These are phyloP conservation scores for Gossypium trilobum DNA, from an alignment of 441 rosid species.

Conservation along the genomic window DNA sequence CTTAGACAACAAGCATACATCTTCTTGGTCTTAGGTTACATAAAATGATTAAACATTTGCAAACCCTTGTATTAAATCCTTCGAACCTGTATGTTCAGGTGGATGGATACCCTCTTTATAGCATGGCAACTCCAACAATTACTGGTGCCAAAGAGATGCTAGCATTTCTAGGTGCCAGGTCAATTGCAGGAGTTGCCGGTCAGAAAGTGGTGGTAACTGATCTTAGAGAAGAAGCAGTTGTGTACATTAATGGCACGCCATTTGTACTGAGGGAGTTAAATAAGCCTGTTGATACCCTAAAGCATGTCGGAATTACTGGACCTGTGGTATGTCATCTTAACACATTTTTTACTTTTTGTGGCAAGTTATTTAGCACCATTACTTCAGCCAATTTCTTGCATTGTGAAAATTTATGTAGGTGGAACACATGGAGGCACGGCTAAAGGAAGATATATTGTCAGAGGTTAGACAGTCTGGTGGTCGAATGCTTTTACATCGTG, in stretches of 20 bases:
- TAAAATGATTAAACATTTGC: background rate
- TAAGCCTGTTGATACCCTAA: constrained; percentile 90
- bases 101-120: constrained; percentile 84
- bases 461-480: constrained; percentile 76
- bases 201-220: constrained; percentile 68
- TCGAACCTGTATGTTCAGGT: constrained; percentile 34
- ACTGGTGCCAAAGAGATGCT: constrained; percentile 86
- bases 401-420: constrained; percentile 42
- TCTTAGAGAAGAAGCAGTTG: constrained; percentile 94
- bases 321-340: constrained; percentile 52
- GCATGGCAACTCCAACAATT: constrained; percentile 97
- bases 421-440: constrained; percentile 75
- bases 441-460: constrained; percentile 82
- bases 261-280: constrained; percentile 90
- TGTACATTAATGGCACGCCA: constrained; percentile 87
- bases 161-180: constrained; percentile 66
- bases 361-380: constrained; percentile 4
- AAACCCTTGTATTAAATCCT: constrained; percentile 3
- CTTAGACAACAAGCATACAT: background rate
- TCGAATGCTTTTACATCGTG: constrained; percentile 89
- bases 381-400: constrained; percentile 14
- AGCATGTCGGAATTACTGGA: constrained; percentile 94
- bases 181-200: constrained; percentile 32
- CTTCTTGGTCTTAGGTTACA: background rate
- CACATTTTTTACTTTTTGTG: background rate